Evolutionary conservation across 1,284 basidiomycete species (phyloP).

Genomic region (Cryptococcus neoformans): DNA sequence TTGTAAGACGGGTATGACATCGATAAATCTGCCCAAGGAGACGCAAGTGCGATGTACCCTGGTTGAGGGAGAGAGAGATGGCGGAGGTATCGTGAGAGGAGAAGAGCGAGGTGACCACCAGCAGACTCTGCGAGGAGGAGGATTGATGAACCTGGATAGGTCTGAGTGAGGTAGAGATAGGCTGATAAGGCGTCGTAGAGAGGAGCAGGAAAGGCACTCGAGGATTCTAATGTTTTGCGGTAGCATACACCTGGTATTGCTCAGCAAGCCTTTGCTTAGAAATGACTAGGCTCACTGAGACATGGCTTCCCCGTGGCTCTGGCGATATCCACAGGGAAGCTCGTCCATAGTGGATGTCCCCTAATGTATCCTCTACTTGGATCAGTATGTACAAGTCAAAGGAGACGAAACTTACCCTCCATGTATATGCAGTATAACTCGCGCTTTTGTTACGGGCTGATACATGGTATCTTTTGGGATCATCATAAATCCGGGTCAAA

Average conservation of each 20-base stretch:
- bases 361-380: conserved; percentile 17
- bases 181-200: conserved; percentile 60
- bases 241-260: conserved; percentile 18
- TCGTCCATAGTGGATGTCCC: conserved; percentile 23
- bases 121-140: conserved; percentile 64
- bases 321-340: conserved; percentile 15
- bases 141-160: conserved; percentile 55
- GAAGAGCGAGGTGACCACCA: conserved; percentile 62
- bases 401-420: conserved; percentile 22
- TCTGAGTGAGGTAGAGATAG: conserved; percentile 58
- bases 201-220: conserved; percentile 57
- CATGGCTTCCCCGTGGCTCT: conserved; percentile 9
- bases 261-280: background rate
- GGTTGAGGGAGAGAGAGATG: conserved; percentile 52
- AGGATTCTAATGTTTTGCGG: conserved; percentile 14
- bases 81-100: conserved; percentile 26
- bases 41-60: conserved; percentile 55
- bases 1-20: conserved; percentile 17
- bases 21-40: conserved; percentile 58
- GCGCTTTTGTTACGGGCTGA: conserved; percentile 10
- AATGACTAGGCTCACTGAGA: conserved; percentile 10
- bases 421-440: conserved; percentile 30
- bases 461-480: no score
- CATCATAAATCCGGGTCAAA: conserved; percentile 19
- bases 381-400: background rate